A percentile compares a stretch with the other conserved stretches of the same genome.
Evolutionary conservation across 257 asterid species (phyloP).

Genomic region (Solanum raphanifolium): DNA sequence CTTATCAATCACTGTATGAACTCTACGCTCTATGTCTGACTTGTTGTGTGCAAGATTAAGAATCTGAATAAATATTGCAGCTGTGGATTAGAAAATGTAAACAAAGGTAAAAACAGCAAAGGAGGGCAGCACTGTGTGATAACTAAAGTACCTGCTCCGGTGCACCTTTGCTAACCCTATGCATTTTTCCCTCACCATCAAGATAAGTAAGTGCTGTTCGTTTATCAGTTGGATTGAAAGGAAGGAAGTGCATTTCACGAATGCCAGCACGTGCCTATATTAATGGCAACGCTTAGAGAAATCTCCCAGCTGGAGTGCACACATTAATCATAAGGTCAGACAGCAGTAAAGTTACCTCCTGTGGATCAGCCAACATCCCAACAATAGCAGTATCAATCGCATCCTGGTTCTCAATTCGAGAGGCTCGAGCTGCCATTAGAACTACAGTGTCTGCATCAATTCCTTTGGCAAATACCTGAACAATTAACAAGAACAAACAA

Average conservation of each 20-base stretch:
- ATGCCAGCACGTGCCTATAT: slow-evolving; percentile 87
- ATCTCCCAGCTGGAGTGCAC: neutral
- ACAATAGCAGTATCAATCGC: slow-evolving; percentile 94
- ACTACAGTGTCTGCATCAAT: slow-evolving; percentile 64
- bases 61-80: slow-evolving; percentile 34
- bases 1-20: slow-evolving; percentile 72
- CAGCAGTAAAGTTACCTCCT: slow-evolving; percentile 47
- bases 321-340: neutral
- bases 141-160: slow-evolving; percentile 43
- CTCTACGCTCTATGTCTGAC: slow-evolving; percentile 74
- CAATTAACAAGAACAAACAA: neutral
- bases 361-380: slow-evolving; percentile 95
- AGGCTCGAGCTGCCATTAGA: slow-evolving; percentile 89
- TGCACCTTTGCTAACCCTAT: slow-evolving; percentile 59
- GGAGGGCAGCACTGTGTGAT: neutral
- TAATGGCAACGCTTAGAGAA: neutral
- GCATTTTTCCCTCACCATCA: slow-evolving; percentile 39
- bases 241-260: slow-evolving; percentile 91
- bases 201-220: slow-evolving; percentile 53
- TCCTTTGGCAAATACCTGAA: slow-evolving; percentile 65
- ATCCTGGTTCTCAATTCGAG: slow-evolving; percentile 89
- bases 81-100: slow-evolving; percentile 6
- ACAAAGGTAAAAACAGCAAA: neutral
- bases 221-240: slow-evolving; percentile 79
- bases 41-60: slow-evolving; percentile 70